phyloP scores from a whole-genome alignment of 1,284 basidiomycete genomes.

The Abortiporus biennis region DNA sequence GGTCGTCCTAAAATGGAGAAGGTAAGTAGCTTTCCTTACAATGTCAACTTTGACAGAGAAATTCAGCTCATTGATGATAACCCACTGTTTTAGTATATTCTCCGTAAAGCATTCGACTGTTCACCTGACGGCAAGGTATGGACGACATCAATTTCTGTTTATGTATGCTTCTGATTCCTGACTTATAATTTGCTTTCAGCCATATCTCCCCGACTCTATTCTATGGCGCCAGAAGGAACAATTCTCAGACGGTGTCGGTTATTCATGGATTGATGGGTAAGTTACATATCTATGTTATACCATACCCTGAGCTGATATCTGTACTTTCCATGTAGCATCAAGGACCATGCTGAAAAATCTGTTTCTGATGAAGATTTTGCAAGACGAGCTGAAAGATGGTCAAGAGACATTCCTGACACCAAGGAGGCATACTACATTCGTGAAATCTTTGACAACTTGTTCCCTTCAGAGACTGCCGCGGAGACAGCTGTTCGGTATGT shows the following conservation, averaged over 20 bases:
- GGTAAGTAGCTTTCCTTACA: too few relatives aligned
- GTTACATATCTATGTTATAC: slow-evolving; percentile 13
- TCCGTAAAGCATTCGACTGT: slow-evolving; percentile 96
- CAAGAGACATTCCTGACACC: slow-evolving; percentile 84
- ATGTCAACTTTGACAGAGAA: too few relatives aligned
- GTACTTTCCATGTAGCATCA: slow-evolving; percentile 54
- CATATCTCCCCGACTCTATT: slow-evolving; percentile 92
- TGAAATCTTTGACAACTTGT: slow-evolving; percentile 86
- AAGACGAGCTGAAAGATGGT: slow-evolving; percentile 73
- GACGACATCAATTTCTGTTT: slow-evolving; percentile 1
- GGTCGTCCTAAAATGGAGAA: slow-evolving; percentile 93
- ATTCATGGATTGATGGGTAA: slow-evolving; percentile 98
- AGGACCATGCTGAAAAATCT: slow-evolving; percentile 73
- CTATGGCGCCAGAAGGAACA: slow-evolving; percentile 99
- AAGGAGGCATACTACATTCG: slow-evolving; percentile 98
- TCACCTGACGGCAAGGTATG: slow-evolving; percentile 76
- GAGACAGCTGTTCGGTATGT: slow-evolving; percentile 85
- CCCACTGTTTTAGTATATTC: slow-evolving; percentile 81
- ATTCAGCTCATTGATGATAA: too few relatives aligned
- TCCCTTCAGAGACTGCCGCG: slow-evolving; percentile 84
- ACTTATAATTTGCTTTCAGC: slow-evolving; percentile 38
- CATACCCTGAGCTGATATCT: neutral
- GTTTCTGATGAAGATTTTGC: slow-evolving; percentile 84
- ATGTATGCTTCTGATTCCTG: neutral
- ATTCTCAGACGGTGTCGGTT: slow-evolving; percentile 98